Base-by-base conservation (phyloP, 2,329 filamentous ascomycete genomes). In the Aspergillus sp. region DNA sequence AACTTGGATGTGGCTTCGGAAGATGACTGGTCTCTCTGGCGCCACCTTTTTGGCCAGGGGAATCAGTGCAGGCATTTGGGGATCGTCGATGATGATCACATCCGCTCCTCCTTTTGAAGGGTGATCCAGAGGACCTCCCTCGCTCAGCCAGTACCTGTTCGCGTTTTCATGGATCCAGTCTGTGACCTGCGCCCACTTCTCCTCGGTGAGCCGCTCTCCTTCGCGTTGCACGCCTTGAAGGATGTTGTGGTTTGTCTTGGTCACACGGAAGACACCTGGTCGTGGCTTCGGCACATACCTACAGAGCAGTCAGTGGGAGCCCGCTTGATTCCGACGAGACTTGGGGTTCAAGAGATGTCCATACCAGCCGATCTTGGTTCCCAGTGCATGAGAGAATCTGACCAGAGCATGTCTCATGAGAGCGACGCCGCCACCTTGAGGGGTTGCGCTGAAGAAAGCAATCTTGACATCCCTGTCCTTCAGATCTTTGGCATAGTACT, bases 241-340 rank as follows among this genome's bases (percentile, higher is more conserved):
- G 58, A 93, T 92, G 71, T 94, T 94, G 81, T 94, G 89, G 61
- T 91, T 88, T 59, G 88, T 91, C 74, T 94, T 94, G 60, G 89
- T 94, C 70, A 90, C 87, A 47, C 88, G 81, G 71, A 94, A 94
- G 10, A 93, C 85, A 14, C 88, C 86, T 3, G 88, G 88, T 47
- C 87, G 85, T 19, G 89, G 88, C 68, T 90, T 91, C 5, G 89
- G 89, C 1, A 93, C 89, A 55, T 81, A 84, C 79, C 80, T 82
- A 17, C n/a, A 11, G 16, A n/a, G 6, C 16, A 42, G 45, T 21
- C 29, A 53, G 60, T 17, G 45, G 17, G 23, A 23, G 41, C 14
- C 19, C 11, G n/a, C 17, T 48, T 31, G 19, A 34, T 38, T 48
- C 10, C 29, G 31, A 16, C n/a, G n/a, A 44, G 9, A 13, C 44